phyloP scores from a whole-genome alignment of 441 rosid species.

The Hypseocharis bilobata region DNA sequence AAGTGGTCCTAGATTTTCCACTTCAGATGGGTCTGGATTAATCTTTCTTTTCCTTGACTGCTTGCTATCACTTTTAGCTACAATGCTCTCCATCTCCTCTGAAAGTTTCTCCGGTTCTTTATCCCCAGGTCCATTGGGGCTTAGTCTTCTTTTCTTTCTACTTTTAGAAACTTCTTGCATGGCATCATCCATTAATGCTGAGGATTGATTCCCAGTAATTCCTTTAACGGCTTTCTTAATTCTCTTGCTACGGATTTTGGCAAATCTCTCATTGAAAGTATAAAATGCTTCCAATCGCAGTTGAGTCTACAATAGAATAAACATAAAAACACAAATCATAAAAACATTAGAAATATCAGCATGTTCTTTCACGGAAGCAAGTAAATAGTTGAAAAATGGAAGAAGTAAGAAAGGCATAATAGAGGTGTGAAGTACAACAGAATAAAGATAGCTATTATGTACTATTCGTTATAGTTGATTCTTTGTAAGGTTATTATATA shows the following conservation, averaged over 20 bases:
- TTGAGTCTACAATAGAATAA: slow-evolving; percentile 57
- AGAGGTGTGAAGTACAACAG: too few species aligned
- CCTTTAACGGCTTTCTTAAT: slow-evolving; percentile 83
- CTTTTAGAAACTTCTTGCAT: slow-evolving; percentile 32
- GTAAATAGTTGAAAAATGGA: not conserved
- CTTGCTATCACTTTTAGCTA: slow-evolving; percentile 30
- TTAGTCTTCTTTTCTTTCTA: slow-evolving; percentile 33
- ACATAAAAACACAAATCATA: slow-evolving; percentile 15
- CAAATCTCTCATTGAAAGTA: slow-evolving; percentile 86
- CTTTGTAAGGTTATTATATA: not conserved
- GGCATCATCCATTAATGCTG: slow-evolving; percentile 36
- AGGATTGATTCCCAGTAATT: slow-evolving; percentile 49
- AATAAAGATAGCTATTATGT: too few species aligned
- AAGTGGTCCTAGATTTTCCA: slow-evolving; percentile 19
- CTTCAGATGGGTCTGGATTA: slow-evolving; percentile 23
- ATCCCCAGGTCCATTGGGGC: slow-evolving; percentile 28
- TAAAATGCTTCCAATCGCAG: slow-evolving; percentile 91
- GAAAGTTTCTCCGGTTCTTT: slow-evolving; percentile 28
- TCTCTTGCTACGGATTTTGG: slow-evolving; percentile 86
- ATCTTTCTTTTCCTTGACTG: slow-evolving; percentile 29
- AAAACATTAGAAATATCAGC: slow-evolving; percentile 19
- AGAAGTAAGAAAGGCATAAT: too few species aligned
- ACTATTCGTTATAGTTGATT: not conserved
- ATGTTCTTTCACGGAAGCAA: not conserved
- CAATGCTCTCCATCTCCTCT: slow-evolving; percentile 25